Evolutionary conservation across 2,329 filamentous ascomycete species (phyloP), one percentile per base, ranked within the genome.

Genomic region (Conoideocrella luteorostrata): DNA sequence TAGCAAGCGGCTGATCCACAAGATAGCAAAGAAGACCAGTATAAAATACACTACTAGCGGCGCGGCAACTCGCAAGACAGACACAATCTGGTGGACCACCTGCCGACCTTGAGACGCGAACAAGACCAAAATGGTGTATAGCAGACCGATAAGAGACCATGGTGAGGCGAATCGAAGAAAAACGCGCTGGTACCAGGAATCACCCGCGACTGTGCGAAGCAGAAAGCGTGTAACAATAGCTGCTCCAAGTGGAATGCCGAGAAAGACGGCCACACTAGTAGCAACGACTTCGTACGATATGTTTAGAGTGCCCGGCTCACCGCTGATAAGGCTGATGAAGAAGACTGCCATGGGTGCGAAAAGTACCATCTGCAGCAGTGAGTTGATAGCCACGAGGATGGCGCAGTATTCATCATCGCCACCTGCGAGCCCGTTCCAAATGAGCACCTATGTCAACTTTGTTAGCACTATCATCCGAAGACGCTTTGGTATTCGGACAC

Each of bases 111-210:
- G 88, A 1, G 83, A 86, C 0, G 86, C 88, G 59, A 95, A 95
- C 3, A 95, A 72, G 1, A 95, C 80, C 6, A 93, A 63, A 52
- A 95, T 93, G 1, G 88, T 95, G 67, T 90, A 95, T 1, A 95
- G 68, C 4, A 96, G 72, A 1, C 88, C 88, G 50, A 95, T 78
- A 3, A 95, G 72, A 0, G 86, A 91, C 72, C 79, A 84, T 0
- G 88, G 89, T 0, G 80, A 75, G 3, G 80, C 69, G 58, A 76
- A 81, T 24, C 74, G 77, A 13, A 94, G 59, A 59, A 95, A 93
- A 3, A 75, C 69, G 3, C 68, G 58, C 33, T 88, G 72, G 58
- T 89, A 94, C 70, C 77, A 83, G 1, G 66, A 63, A 2, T 72
- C 61, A 3, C 80, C 77, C 4, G 75, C 60, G 1, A 81, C 32